Percentiles rank a stretch among this genome's conserved stretches.
phyloP scores from a whole-genome alignment of 208 protist genomes.

The Trypanosoma cruzi region DNA sequence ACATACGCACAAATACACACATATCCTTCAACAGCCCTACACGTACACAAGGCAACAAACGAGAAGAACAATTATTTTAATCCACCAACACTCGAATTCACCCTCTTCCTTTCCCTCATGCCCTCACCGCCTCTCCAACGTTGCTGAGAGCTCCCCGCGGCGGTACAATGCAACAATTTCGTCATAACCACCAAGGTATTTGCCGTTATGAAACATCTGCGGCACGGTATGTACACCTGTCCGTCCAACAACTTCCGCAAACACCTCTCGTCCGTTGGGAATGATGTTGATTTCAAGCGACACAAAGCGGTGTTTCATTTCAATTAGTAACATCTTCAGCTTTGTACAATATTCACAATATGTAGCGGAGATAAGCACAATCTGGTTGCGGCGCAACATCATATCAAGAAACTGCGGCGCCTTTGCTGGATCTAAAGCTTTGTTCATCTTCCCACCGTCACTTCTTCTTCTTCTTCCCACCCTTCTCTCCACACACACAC shows the following conservation, averaged over 20 bases:
- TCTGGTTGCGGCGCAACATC: slow-evolving; percentile 75
- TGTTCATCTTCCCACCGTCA: slow-evolving; percentile 27
- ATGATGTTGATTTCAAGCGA: slow-evolving; percentile 91
- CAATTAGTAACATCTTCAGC: slow-evolving; percentile 83
- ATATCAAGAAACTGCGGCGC: slow-evolving; percentile 81
- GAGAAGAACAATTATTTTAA: neutral
- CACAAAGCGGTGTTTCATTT: slow-evolving; percentile 81
- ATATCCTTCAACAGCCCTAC: neutral
- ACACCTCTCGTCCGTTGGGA: slow-evolving; percentile 83
- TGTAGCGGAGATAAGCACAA: slow-evolving; percentile 88
- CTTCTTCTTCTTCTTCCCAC: neutral
- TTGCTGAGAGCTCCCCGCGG: slow-evolving; percentile 51
- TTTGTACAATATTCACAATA: slow-evolving; percentile 89
- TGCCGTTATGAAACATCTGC: slow-evolving; percentile 81
- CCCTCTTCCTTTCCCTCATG: neutral
- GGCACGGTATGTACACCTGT: slow-evolving; percentile 82
- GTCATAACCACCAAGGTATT: slow-evolving; percentile 87
- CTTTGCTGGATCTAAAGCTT: slow-evolving; percentile 52
- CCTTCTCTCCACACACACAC: neutral
- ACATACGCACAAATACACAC: neutral
- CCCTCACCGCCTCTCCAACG: slow-evolving; percentile 56
- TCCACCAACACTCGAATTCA: neutral
- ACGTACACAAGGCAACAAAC: slow-evolving; percentile 11
- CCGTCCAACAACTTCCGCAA: slow-evolving; percentile 69
- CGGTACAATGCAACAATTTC: slow-evolving; percentile 76